phyloP scores from a whole-genome alignment of 2,329 filamentous ascomycete genomes.

The Arthrinium puccinioides region DNA sequence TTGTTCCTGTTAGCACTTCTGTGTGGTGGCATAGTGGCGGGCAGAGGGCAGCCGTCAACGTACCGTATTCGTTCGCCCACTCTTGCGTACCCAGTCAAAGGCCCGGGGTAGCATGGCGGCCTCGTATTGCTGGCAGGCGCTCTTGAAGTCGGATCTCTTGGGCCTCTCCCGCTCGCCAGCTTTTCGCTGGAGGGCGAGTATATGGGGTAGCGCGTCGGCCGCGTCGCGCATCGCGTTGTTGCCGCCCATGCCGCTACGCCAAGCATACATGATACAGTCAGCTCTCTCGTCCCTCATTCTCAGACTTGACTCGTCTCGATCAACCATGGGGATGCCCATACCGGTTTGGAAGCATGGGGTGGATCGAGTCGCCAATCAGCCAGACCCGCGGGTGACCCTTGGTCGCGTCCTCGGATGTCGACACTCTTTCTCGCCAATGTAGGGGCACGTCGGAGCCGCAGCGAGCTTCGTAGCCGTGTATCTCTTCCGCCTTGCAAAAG shows the following conservation, averaged over 20 bases:
- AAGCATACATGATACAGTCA: neutral
- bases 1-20: too few species aligned
- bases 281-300: neutral
- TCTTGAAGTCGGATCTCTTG: too few species aligned
- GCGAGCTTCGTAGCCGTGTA: too few species aligned
- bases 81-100: slow-evolving; percentile 6
- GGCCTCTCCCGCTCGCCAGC: neutral
- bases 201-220: slow-evolving; percentile 7
- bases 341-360: slow-evolving; percentile 10
- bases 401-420: neutral
- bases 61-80: too few species aligned
- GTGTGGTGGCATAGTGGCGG: too few species aligned
- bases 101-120: slow-evolving; percentile 6
- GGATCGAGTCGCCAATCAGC: slow-evolving; percentile 11
- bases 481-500: too few species aligned
- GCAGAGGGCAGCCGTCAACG: too few species aligned
- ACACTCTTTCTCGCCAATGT: slow-evolving; percentile 2
- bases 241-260: slow-evolving; percentile 11
- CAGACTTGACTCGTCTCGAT: too few species aligned
- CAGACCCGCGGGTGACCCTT: slow-evolving; percentile 7
- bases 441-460: slow-evolving; percentile 1
- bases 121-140: too few species aligned
- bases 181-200: slow-evolving; percentile 2
- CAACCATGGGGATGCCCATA: too few species aligned
- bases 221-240: slow-evolving; percentile 13